Conservation (phyloP, 1,284 basidiomycete genomes). For the Microstroma glucosiphilum region DNA sequence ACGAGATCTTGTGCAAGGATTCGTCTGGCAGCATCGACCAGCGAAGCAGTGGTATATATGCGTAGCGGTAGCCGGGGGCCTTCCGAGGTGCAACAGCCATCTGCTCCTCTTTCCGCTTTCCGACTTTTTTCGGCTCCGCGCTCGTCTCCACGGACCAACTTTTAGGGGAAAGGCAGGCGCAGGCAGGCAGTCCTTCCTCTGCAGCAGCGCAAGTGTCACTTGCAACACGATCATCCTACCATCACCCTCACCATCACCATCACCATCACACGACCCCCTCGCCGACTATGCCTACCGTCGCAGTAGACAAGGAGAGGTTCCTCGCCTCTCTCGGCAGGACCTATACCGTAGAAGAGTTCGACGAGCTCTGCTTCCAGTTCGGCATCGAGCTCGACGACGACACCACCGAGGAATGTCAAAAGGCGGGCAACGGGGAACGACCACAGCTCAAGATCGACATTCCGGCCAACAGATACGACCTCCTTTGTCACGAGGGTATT, state of each 20-base stretch:
- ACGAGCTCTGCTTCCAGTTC: conserved; percentile 93
- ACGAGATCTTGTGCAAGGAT: no score
- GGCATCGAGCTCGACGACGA: conserved; percentile 96
- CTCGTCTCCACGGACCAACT: no score
- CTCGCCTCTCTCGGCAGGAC: conserved; percentile 76
- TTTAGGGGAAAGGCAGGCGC: no score
- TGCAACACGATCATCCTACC: not conserved
- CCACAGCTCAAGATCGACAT: conserved; percentile 97
- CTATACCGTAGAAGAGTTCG: conserved; percentile 76
- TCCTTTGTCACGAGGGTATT: conserved; percentile 95
- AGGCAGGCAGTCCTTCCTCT: no score
- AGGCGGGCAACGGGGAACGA: conserved; percentile 66
- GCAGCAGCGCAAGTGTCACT: no score
- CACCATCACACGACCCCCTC: not conserved
- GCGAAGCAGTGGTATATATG: no score
- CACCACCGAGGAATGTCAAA: conserved; percentile 84
- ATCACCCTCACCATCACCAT: not conserved
- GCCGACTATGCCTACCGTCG: conserved; percentile 76
- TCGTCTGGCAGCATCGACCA: no score
- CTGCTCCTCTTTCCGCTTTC: no score
- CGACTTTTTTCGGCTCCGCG: no score
- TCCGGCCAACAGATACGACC: conserved; percentile 88
- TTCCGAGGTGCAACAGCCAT: no score
- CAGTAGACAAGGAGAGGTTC: conserved; percentile 90
- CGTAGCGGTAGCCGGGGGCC: no score